Conservation (phyloP, 2,329 filamentous ascomycete genomes). For the Sporothrix globosa region DNA sequence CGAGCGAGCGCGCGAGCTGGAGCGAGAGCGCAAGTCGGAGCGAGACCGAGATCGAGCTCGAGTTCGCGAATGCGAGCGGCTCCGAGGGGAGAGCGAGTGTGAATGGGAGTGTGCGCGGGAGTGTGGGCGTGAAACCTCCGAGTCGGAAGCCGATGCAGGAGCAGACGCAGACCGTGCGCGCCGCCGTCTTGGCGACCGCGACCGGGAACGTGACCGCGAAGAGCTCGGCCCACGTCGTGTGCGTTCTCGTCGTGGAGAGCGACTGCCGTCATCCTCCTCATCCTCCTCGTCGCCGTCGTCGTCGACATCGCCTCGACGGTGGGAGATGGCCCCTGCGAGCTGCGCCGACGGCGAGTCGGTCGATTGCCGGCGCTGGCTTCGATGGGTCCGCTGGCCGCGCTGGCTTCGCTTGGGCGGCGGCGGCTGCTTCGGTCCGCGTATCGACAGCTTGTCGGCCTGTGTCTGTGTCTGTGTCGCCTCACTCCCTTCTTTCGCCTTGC, state of each 20-base stretch:
- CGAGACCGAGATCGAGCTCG: not conserved
- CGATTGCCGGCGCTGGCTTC: not conserved
- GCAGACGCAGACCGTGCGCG: not conserved
- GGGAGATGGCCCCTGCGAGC: conserved; percentile 32
- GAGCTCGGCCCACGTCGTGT: not conserved
- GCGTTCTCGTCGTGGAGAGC: not conserved
- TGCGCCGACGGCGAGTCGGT: conserved; percentile 35
- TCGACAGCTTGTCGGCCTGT: conserved; percentile 7
- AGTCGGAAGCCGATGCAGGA: not conserved
- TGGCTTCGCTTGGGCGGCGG: not conserved
- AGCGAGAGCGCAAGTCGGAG: conserved; percentile 31
- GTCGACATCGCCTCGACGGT: not conserved
- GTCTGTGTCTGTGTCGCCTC: not conserved
- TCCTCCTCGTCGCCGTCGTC: not conserved
- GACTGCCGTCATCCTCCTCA: not conserved
- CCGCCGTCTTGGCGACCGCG: not conserved
- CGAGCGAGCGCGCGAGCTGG: conserved; percentile 40
- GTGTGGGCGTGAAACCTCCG: not conserved
- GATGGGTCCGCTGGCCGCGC: not conserved
- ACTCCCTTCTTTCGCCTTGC: conserved; percentile 24
- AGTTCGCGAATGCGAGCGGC: not conserved
- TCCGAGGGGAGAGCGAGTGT: not conserved
- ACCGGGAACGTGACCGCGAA: not conserved
- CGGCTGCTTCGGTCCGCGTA: conserved; percentile 24
- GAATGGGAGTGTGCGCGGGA: not conserved